These are phyloP conservation scores for Curvularia spicifera DNA, from an alignment of 2,329 filamentous ascomycete genomes.

Conservation along the genomic window DNA sequence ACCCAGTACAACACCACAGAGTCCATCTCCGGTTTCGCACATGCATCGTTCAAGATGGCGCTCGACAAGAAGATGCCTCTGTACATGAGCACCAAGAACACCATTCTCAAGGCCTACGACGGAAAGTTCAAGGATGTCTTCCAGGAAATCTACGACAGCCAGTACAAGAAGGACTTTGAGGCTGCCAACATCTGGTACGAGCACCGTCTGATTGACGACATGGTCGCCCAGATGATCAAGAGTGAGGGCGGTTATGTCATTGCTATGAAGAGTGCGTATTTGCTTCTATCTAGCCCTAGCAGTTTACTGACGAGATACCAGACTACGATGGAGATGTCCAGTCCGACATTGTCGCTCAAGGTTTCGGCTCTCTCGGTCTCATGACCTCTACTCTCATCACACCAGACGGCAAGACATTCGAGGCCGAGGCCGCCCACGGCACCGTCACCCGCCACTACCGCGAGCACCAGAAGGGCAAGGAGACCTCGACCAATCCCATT, in stretches of 20 bases:
- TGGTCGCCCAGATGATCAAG: constrained; percentile 99
- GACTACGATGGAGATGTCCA: constrained; percentile 99
- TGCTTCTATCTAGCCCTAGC: too few species aligned
- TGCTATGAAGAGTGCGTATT: constrained; percentile 83
- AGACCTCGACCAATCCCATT: constrained; percentile 98
- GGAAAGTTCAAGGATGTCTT: constrained; percentile 99
- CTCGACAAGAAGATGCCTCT: constrained; percentile 86
- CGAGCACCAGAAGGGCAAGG: constrained; percentile 96
- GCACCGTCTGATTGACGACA: constrained; percentile 98
- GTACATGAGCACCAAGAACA: constrained; percentile 99
- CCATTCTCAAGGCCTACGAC: constrained; percentile 98
- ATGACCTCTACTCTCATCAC: constrained; percentile 99
- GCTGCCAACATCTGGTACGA: constrained; percentile 97
- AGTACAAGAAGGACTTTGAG: constrained; percentile 89
- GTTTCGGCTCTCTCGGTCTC: constrained; percentile 95
- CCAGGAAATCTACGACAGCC: constrained; percentile 89
- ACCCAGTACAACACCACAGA: constrained; percentile 99
- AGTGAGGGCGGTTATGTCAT: constrained; percentile 95
- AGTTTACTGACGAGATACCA: constrained; percentile 49
- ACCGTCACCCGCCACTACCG: constrained; percentile 98
- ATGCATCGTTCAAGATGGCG: constrained; percentile 95
- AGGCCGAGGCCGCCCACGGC: constrained; percentile 96
- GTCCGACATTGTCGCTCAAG: constrained; percentile 97
- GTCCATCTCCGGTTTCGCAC: constrained; percentile 92
- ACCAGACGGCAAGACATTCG: constrained; percentile 94